Evolutionary conservation across 2,329 filamentous ascomycete genomes (phyloP).

Genomic region (Domatiomyces globalis): DNA sequence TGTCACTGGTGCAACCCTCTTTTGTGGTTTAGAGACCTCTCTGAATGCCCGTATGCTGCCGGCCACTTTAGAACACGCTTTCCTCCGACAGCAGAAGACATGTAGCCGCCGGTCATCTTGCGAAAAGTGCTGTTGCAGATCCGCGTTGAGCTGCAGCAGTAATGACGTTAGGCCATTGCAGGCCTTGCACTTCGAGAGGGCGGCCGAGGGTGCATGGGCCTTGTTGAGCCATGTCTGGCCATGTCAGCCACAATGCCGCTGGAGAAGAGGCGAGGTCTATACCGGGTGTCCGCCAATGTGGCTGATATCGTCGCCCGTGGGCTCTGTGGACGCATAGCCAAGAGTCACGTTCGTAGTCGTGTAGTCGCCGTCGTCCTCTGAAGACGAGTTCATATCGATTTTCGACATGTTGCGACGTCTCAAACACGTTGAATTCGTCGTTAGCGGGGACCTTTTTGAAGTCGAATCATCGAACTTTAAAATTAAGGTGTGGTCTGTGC

Average conservation of each 20-base stretch:
- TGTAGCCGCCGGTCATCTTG: conserved; percentile 80
- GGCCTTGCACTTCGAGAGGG: conserved; percentile 69
- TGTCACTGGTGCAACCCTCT: neutral
- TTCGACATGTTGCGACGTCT: conserved; percentile 43
- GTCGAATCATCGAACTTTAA: neutral
- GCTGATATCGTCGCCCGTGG: conserved; percentile 69
- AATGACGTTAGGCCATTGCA: conserved; percentile 75
- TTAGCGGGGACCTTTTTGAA: neutral
- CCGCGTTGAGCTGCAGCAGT: conserved; percentile 79
- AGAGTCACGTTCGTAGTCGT: conserved; percentile 66
- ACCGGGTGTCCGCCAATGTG: conserved; percentile 79
- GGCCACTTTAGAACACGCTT: conserved; percentile 64
- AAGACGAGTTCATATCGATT: conserved; percentile 72
- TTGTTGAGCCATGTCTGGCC: conserved; percentile 67
- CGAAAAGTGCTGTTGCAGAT: conserved; percentile 74
- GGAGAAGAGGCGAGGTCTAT: conserved; percentile 26
- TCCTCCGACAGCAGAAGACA: conserved; percentile 65
- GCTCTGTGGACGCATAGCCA: conserved; percentile 71
- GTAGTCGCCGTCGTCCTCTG: conserved; percentile 46
- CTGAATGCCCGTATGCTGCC: conserved; percentile 68
- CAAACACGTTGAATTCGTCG: neutral
- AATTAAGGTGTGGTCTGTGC: conserved; percentile 7
- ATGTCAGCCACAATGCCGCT: conserved; percentile 1
- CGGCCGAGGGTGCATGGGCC: conserved; percentile 55
- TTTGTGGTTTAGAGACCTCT: conserved; percentile 42